Conservation (phyloP, 2,329 filamentous ascomycete species). For the Davidsoniella australis region DNA sequence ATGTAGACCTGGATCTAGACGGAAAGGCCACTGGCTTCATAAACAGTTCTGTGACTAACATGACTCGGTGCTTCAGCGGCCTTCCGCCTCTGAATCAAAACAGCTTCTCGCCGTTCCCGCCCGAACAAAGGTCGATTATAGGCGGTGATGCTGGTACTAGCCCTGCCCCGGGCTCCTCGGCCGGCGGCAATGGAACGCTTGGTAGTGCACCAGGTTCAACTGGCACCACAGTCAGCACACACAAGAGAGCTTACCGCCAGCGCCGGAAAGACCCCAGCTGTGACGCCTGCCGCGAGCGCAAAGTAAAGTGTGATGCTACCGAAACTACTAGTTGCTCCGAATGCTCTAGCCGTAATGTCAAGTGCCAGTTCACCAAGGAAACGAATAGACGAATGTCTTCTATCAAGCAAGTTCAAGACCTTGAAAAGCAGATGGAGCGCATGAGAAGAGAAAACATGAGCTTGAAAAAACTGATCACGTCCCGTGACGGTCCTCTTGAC, state of each 20-base stretch:
- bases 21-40: no score
- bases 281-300: slow-evolving; percentile 81
- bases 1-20: not conserved
- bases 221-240: slow-evolving; percentile 23
- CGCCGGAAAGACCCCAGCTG: slow-evolving; percentile 92
- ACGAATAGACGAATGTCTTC: slow-evolving; percentile 98
- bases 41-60: no score
- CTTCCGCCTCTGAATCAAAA: slow-evolving; percentile 4
- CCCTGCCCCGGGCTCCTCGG: slow-evolving; percentile 8
- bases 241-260: slow-evolving; percentile 90
- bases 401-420: slow-evolving; percentile 95
- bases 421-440: slow-evolving; percentile 76
- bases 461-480: slow-evolving; percentile 46
- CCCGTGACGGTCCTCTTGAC: slow-evolving; percentile 32
- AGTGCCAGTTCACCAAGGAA: slow-evolving; percentile 98
- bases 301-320: slow-evolving; percentile 85
- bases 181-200: not conserved
- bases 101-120: slow-evolving; percentile 5
- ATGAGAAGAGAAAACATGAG: slow-evolving; percentile 66
- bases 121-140: slow-evolving; percentile 9
- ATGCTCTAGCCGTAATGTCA: slow-evolving; percentile 89
- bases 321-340: slow-evolving; percentile 94
- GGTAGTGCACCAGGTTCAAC: not conserved
- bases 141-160: slow-evolving; percentile 8
- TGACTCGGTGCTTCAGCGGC: not conserved